Conservation (phyloP, 352 stramenopile species). For the Pilasporangium apinafurcum region DNA sequence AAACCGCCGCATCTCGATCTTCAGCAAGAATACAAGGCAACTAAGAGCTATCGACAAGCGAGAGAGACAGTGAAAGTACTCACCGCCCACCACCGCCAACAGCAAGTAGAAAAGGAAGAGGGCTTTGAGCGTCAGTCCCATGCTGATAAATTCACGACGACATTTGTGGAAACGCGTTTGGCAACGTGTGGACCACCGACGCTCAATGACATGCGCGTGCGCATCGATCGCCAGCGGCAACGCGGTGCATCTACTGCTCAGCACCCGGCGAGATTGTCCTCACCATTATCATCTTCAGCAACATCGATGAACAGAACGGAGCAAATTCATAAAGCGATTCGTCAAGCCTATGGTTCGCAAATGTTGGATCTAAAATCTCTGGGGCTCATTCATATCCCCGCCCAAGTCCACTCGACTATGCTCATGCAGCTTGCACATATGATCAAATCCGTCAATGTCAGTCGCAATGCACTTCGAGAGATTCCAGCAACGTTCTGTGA, state of each 20-base stretch:
- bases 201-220: constrained; percentile 54
- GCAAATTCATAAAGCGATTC: constrained; percentile 31
- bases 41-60: constrained; percentile 37
- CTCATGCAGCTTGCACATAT: constrained; percentile 56
- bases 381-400: constrained; percentile 56
- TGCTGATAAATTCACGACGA: constrained; percentile 30
- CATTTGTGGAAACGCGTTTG: constrained; percentile 53
- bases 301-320: too few species aligned
- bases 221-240: constrained; percentile 39
- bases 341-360: constrained; percentile 40
- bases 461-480: constrained; percentile 59
- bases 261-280: background rate
- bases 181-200: constrained; percentile 56
- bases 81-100: constrained; percentile 35
- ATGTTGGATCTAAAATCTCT: constrained; percentile 60
- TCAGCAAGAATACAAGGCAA: constrained; percentile 34
- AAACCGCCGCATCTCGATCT: constrained; percentile 58
- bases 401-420: constrained; percentile 49
- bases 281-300: too few species aligned
- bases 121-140: constrained; percentile 27
- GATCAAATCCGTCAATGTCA: constrained; percentile 56
- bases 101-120: constrained; percentile 51
- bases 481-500: constrained; percentile 39
- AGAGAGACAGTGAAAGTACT: constrained; percentile 39
- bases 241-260: constrained; percentile 8